Percentiles rank a stretch among this genome's conserved stretches.
Evolutionary conservation across 176 grass and related monocot species (phyloP).

Genomic region (Oryza meyeriana): DNA sequence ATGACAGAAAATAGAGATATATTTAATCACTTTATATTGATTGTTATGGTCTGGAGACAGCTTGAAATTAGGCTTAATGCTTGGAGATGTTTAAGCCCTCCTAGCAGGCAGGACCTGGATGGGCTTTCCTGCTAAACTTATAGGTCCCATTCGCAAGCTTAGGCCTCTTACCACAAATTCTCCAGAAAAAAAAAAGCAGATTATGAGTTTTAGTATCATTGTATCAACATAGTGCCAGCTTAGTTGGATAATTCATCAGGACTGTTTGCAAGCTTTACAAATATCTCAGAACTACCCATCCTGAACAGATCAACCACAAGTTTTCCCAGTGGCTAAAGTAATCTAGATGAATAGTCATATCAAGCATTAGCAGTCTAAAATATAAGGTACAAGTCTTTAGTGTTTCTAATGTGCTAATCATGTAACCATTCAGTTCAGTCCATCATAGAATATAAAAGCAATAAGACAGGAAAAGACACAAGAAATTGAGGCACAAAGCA

Average conservation of each 20-base stretch:
- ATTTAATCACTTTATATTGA: not conserved
- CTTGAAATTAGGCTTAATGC: not conserved
- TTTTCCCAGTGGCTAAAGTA: not conserved
- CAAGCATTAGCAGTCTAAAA: not conserved
- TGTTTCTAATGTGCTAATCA: not conserved
- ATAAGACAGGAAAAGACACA: conserved; percentile 6
- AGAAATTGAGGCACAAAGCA: not conserved
- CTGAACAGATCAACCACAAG: not conserved
- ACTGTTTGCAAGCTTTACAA: not conserved
- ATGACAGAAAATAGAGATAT: not conserved
- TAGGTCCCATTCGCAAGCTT: not conserved
- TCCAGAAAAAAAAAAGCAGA: not conserved
- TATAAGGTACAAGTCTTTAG: not conserved
- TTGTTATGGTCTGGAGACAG: not conserved
- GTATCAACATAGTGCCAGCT: not conserved
- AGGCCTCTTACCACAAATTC: not conserved
- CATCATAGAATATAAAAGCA: not conserved
- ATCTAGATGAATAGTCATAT: not conserved
- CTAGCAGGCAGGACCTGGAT: not conserved
- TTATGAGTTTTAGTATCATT: not conserved
- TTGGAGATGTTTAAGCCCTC: not conserved
- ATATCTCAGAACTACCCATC: not conserved
- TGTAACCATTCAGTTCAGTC: not conserved
- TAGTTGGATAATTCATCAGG: not conserved
- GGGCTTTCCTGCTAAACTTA: not conserved